Evolutionary conservation across 1,139 yeast species (phyloP).

Genomic region (Taphrina deformans): DNA sequence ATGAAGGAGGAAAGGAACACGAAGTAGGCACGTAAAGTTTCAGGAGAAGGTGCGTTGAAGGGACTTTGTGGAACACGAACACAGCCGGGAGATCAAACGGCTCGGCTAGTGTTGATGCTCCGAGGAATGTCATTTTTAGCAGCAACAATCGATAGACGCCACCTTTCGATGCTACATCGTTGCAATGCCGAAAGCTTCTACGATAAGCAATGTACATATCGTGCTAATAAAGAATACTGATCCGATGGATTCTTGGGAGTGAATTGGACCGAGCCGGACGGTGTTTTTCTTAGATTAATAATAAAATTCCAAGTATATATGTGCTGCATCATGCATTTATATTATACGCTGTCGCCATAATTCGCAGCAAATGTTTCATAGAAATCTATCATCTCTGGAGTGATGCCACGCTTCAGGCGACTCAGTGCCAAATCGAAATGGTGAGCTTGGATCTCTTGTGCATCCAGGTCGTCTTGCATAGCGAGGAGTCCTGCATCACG

Average conservation of each 20-base stretch:
- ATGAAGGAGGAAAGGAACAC: background rate
- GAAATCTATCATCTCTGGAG: slow-evolving; percentile 76
- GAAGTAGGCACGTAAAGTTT: background rate
- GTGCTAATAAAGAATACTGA: too few relatives aligned
- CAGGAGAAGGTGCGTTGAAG: background rate
- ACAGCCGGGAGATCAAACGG: background rate
- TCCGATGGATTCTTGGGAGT: too few relatives aligned
- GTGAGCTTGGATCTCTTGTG: slow-evolving; percentile 54
- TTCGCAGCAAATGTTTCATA: slow-evolving; percentile 56
- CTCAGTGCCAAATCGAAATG: slow-evolving; percentile 74
- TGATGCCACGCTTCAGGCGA: slow-evolving; percentile 73
- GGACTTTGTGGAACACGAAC: slow-evolving; percentile 3
- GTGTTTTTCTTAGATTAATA: too few relatives aligned
- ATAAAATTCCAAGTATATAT: background rate
- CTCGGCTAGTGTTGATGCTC: slow-evolving; percentile 1
- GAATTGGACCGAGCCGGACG: too few relatives aligned
- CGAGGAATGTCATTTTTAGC: slow-evolving; percentile 7
- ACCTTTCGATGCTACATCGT: too few relatives aligned
- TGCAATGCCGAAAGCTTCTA: too few relatives aligned
- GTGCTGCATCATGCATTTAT: background rate
- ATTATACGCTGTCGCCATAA: slow-evolving; percentile 18
- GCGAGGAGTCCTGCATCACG: slow-evolving; percentile 96
- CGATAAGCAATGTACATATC: too few relatives aligned
- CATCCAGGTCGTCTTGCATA: slow-evolving; percentile 69
- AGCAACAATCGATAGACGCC: background rate